Conservation (phyloP, 345 rosid species). For the Dipteronia sinensis region DNA sequence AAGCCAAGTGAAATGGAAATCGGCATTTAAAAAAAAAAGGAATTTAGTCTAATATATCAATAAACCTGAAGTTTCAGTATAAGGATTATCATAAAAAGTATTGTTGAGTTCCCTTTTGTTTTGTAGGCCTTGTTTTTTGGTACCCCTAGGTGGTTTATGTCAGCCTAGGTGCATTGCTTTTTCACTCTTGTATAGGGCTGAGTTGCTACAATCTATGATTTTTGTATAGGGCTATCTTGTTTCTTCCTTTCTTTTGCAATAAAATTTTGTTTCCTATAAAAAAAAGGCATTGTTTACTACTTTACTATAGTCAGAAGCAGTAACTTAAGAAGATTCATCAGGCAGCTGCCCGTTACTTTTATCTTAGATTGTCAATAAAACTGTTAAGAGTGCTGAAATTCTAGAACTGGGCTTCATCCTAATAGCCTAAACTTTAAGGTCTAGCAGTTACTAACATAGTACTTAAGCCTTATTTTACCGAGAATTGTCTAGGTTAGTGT, state of each 20-base stretch:
- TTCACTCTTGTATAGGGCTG: too few species aligned
- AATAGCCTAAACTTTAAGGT: neutral
- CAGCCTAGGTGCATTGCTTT: too few species aligned
- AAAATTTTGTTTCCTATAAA: too few species aligned
- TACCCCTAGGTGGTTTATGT: too few species aligned
- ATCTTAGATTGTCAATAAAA: neutral
- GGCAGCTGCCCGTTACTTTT: neutral
- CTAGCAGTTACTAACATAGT: neutral
- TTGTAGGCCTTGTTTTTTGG: too few species aligned
- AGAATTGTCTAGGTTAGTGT: neutral
- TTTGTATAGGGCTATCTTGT: too few species aligned
- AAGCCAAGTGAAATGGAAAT: neutral
- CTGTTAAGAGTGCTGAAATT: neutral
- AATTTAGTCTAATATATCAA: neutral
- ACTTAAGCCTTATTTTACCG: neutral
- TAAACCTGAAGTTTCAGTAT: neutral
- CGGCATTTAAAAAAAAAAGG: neutral
- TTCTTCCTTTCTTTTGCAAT: too few species aligned
- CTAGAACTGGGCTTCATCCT: neutral
- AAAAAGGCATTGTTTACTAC: neutral
- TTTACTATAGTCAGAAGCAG: neutral
- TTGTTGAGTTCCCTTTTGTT: too few species aligned
- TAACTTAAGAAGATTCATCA: neutral
- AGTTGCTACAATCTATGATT: too few species aligned
- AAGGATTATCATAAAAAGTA: neutral